A percentile compares a stretch with the other conserved stretches of the same genome.
Evolutionary conservation across 1,284 basidiomycete genomes (phyloP).

Genomic region (Apiotrichum domesticum): DNA sequence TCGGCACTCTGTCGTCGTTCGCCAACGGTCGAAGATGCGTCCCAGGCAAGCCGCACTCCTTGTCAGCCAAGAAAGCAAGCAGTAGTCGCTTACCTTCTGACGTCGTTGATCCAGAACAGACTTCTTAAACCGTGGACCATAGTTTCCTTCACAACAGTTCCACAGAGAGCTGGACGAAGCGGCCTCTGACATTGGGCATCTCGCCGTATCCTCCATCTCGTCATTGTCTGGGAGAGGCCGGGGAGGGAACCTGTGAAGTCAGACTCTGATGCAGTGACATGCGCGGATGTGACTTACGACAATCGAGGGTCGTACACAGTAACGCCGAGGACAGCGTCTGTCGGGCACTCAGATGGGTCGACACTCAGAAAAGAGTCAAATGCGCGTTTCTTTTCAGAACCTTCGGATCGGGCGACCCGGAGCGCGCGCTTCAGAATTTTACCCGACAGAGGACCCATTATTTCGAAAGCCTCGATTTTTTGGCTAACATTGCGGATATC

Average conservation of each 20-base stretch:
- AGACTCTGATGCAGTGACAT: background rate
- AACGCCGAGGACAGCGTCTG: constrained; percentile 68
- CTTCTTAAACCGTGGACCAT: constrained; percentile 65
- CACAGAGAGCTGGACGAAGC: constrained; percentile 52
- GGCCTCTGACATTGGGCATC: background rate
- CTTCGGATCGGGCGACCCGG: constrained; percentile 42
- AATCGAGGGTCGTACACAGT: constrained; percentile 65
- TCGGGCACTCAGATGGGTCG: constrained; percentile 61
- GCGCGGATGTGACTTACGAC: constrained; percentile 19
- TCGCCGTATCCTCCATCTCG: background rate
- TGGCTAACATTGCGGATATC: constrained; percentile 59
- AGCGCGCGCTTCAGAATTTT: constrained; percentile 70
- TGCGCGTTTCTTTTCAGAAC: constrained; percentile 55
- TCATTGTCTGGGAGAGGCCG: constrained; percentile 1
- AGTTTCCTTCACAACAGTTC: constrained; percentile 53
- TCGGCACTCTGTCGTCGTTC: constrained; percentile 72
- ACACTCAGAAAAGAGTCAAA: constrained; percentile 60
- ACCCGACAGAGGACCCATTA: constrained; percentile 75
- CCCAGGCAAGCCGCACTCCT: constrained; percentile 68
- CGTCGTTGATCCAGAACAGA: constrained; percentile 74
- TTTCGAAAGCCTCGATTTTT: constrained; percentile 67
- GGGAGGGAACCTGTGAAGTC: constrained; percentile 27
- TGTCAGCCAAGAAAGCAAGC: background rate
- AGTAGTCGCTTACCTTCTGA: constrained; percentile 53
- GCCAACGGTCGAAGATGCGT: constrained; percentile 58